Evolutionary conservation across 306 rosid genomes (phyloP), one percentile per base, ranked within the genome.

Genomic region (Inga leiocalycina): DNA sequence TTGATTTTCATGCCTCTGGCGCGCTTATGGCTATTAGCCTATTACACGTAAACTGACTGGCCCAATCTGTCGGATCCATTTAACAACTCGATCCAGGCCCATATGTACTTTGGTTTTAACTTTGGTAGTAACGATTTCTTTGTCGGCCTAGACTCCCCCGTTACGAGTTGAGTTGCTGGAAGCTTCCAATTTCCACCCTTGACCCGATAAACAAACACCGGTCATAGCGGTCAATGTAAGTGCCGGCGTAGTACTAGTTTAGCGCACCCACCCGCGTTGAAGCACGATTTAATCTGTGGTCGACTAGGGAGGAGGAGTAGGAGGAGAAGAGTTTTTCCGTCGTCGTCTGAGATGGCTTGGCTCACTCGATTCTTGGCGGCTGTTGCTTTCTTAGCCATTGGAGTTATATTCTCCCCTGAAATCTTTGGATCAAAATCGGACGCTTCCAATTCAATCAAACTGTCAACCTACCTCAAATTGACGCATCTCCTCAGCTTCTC

Each of bases 321-420:
- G 49, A 46, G 20, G 74, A 67, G 67, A 24, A 85, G 62, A 64
- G 66, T 1, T 19, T 24, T 59, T 44, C 24, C 30, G 73, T 62
- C 54, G 17, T 19, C 41, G 34, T 61, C 43, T 39, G 86, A 62
- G 43, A 96, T 97, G 99, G 97, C 86, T 88, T 92, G 99, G 98
- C 70, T 92, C 11, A 81, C 93, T 8, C 92, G 94, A 75, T 94
- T 94, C 77, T 75, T 90, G 30, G 83, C 91, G 3, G 98, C 98
- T 10, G 91, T 92, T 87, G 90, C 86, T 56, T 96, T 96, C 89
- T 84, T 96, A 74, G 95, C 99, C 17, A 46, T 92, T 67, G 99
- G 99, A 82, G 98, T 97, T 11, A 87, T 97, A 34, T 91, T 97
- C 88, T 92, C 99, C 3, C 98, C 99, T 79, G 97, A 91, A 84